Base-by-base conservation (phyloP, 257 asterid species). In the Henckelia pumila region DNA sequence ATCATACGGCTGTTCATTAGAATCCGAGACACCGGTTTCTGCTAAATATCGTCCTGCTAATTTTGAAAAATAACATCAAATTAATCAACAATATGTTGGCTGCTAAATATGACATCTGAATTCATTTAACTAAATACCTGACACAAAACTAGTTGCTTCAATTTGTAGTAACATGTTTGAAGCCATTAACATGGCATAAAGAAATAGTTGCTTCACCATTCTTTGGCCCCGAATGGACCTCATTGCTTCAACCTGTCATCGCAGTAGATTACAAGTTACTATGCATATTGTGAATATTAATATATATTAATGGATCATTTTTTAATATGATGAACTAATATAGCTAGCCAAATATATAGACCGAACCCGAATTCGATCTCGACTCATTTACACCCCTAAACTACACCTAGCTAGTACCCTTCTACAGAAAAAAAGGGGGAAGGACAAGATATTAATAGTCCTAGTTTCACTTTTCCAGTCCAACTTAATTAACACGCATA, bases 11-110 rank as follows among this genome's bases (percentile, higher is more conserved):
- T 61, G 71, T 21, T 19, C 56, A 2, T 17, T 49, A 13, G 52
- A 2, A 40, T 61, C 81, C 44, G 80, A 30, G 50, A 0, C 71
- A 3, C 28, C 68, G 29, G 69, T 14, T 71, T 77, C 85, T 61
- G 72, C 57, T 69, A 81, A 75, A 66, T 59, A 37, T 66, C 85
- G 81, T 57, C 84, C 95, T 84, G 90, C 40, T 23, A 77, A 60
- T 8, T 16, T 40, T 28, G 7, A 56, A 67, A 44, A 71, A 69
- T 52, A 59, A 59, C 66, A 65, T 59, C 64, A 55, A 44, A 57
- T 73, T 65, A 73, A 66, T 16, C 0, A 2, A 26, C 4, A 26
- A 59, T 63, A 58, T 59, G 55, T 56, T 66, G 44, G 68, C 30
- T 21, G 58, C 8, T 64, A 59, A 65, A 61, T 56, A 29, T 59